Conservation (phyloP, 139 green algal genomes). For the Chloropicon primus region DNA sequence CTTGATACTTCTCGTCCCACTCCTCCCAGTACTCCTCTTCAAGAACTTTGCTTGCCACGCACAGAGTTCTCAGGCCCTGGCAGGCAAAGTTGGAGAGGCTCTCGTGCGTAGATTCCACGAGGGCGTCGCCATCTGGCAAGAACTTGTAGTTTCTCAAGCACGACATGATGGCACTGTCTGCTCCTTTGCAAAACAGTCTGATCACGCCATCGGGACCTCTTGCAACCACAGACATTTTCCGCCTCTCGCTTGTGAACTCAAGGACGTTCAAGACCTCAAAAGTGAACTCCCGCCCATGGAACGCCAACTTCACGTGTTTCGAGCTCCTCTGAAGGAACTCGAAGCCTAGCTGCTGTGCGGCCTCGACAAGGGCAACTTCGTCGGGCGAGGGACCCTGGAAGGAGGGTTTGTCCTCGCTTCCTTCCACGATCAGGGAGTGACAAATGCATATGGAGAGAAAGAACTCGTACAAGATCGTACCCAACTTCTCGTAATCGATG, state of each 20-base stretch:
- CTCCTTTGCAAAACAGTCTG: background rate
- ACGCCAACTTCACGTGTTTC: background rate
- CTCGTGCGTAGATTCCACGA: conserved; percentile 8
- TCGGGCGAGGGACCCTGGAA: background rate
- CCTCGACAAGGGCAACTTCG: conserved; percentile 1
- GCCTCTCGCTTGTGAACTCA: conserved; percentile 3
- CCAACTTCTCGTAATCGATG: background rate
- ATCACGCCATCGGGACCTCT: background rate
- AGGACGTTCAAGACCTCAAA: conserved; percentile 2
- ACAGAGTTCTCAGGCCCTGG: conserved; percentile 38
- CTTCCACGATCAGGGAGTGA: conserved; percentile 48
- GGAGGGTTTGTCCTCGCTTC: background rate
- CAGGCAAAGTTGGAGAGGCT: conserved; percentile 23
- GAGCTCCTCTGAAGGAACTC: conserved; percentile 6
- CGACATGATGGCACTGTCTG: background rate
- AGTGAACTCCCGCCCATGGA: background rate
- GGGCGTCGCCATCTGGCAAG: background rate
- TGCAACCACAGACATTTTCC: background rate
- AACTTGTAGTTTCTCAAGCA: conserved; percentile 1
- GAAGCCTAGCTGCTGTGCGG: background rate
- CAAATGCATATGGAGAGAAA: conserved; percentile 49
- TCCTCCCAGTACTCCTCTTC: conserved; percentile 19
- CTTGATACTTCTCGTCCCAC: conserved; percentile 44
- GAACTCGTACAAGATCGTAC: conserved; percentile 40
- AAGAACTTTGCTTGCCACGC: conserved; percentile 33